A percentile compares a stretch with the other conserved stretches of the same genome.
These are phyloP conservation scores for Penicillium nucicola DNA, from an alignment of 495 filamentous ascomycete genomes.

Conservation along the genomic window DNA sequence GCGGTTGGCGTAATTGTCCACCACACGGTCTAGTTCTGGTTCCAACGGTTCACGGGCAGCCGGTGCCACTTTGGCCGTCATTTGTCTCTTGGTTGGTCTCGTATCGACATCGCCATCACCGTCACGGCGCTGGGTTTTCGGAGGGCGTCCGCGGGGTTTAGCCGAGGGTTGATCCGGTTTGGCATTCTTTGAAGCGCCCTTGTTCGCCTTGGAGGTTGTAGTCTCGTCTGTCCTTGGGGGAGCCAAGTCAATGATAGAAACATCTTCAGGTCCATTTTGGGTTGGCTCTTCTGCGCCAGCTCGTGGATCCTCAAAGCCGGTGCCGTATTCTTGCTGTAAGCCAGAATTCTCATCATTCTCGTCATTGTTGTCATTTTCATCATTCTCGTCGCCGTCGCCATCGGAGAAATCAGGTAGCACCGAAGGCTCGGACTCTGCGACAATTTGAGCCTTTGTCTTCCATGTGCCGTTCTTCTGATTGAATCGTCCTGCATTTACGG, in stretches of 20 bases:
- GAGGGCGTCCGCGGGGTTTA: conserved; percentile 31
- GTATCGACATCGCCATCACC: conserved; percentile 23
- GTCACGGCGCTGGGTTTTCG: conserved; percentile 22
- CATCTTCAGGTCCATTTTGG: conserved; percentile 54
- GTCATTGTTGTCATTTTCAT: conserved; percentile 40
- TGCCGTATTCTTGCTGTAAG: conserved; percentile 25
- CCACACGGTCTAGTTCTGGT: conserved; percentile 38
- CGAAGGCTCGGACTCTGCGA: conserved; percentile 17
- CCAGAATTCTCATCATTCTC: conserved; percentile 39
- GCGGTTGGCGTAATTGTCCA: conserved; percentile 42
- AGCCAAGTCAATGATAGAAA: conserved; percentile 21
- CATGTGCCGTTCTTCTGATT: conserved; percentile 41
- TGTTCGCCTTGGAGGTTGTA: conserved; percentile 10
- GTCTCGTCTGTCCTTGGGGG: conserved; percentile 4
- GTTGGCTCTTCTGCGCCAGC: conserved; percentile 38
- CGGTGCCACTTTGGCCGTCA: conserved; percentile 13
- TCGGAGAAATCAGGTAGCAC: conserved; percentile 32
- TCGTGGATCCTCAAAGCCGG: conserved; percentile 20
- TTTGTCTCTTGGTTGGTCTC: conserved; percentile 36
- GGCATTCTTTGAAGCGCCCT: conserved; percentile 12
- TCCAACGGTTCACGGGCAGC: conserved; percentile 19
- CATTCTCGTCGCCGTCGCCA: conserved; percentile 36
- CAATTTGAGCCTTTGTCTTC: conserved; percentile 37
- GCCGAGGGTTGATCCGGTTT: conserved; percentile 8
- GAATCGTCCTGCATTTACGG: conserved; percentile 31